These are phyloP conservation scores for Peziza echinospora DNA, from an alignment of 495 filamentous ascomycete species.

Conservation along the genomic window DNA sequence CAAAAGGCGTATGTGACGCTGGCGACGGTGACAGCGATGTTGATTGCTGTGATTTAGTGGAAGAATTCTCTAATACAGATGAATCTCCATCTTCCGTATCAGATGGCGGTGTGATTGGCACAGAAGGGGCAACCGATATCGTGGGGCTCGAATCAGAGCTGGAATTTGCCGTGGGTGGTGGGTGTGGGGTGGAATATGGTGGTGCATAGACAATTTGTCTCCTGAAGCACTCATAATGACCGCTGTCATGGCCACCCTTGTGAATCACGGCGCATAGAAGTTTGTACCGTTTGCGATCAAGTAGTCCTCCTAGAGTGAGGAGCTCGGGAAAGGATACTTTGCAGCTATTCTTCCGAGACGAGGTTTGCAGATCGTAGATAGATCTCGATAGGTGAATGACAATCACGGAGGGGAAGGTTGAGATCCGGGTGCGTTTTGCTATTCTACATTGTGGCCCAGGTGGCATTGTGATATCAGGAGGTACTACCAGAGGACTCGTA, in stretches of 20 bases:
- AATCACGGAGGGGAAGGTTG: constrained; percentile 65
- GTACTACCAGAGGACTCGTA: constrained; percentile 54
- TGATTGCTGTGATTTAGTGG: constrained; percentile 1
- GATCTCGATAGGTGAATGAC: constrained; percentile 83
- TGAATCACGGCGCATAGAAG: constrained; percentile 78
- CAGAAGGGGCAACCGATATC: constrained; percentile 16
- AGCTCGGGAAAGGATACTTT: constrained; percentile 81
- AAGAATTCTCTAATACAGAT: neutral
- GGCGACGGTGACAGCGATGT: neutral
- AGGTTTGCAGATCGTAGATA: constrained; percentile 51
- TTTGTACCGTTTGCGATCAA: constrained; percentile 59
- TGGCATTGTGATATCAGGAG: constrained; percentile 52
- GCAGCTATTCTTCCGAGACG: constrained; percentile 77
- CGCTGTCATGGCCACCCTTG: constrained; percentile 86
- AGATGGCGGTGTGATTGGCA: constrained; percentile 4
- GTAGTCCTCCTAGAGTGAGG: constrained; percentile 55
- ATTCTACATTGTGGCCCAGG: constrained; percentile 70
- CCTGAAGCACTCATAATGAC: constrained; percentile 92
- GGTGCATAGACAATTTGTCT: constrained; percentile 50
- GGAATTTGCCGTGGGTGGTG: constrained; percentile 36
- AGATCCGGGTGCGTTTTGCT: constrained; percentile 64
- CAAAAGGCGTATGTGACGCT: neutral
- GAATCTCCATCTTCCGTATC: neutral
- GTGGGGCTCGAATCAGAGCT: constrained; percentile 12
- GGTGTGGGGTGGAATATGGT: constrained; percentile 53